Evolutionary conservation across 345 rosid genomes (phyloP).

Genomic region (Cardamine resedifolia): DNA sequence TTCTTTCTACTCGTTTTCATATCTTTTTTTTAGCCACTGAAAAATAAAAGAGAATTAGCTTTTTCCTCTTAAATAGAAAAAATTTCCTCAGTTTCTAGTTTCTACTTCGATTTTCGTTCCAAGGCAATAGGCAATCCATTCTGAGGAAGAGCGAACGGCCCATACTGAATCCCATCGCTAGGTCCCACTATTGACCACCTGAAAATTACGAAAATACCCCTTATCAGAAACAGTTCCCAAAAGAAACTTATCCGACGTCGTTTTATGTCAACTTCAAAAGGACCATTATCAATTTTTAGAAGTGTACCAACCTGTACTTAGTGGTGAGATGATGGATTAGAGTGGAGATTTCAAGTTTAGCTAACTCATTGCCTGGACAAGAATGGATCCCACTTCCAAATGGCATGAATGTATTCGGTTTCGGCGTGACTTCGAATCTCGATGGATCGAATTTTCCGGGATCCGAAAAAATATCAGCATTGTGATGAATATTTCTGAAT

Average conservation of each 20-base stretch:
- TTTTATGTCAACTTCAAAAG: neutral
- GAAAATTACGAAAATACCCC: slow-evolving; percentile 30
- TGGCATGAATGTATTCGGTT: slow-evolving; percentile 90
- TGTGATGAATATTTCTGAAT: slow-evolving; percentile 87
- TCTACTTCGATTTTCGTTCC: slow-evolving; percentile 38
- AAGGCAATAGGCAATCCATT: slow-evolving; percentile 79
- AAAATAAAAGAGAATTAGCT: slow-evolving; percentile 1
- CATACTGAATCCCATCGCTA: slow-evolving; percentile 69
- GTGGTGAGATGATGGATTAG: slow-evolving; percentile 87
- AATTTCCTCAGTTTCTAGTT: slow-evolving; percentile 16
- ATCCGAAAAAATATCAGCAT: slow-evolving; percentile 59
- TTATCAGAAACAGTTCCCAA: slow-evolving; percentile 44
- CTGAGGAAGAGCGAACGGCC: slow-evolving; percentile 83
- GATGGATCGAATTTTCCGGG: slow-evolving; percentile 83
- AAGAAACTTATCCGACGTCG: neutral
- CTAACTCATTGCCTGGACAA: slow-evolving; percentile 89
- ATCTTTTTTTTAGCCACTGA: neutral
- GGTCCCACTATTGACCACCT: slow-evolving; percentile 63
- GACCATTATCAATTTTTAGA: neutral
- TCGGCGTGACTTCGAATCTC: slow-evolving; percentile 73
- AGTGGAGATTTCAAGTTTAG: slow-evolving; percentile 73
- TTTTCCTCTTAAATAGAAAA: slow-evolving; percentile 4
- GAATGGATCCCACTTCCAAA: slow-evolving; percentile 87
- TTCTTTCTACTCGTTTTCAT: neutral
- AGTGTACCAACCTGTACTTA: slow-evolving; percentile 72